Conservation (phyloP, 192 early-diverging fungal genomes). For the Backusella sp. region DNA sequence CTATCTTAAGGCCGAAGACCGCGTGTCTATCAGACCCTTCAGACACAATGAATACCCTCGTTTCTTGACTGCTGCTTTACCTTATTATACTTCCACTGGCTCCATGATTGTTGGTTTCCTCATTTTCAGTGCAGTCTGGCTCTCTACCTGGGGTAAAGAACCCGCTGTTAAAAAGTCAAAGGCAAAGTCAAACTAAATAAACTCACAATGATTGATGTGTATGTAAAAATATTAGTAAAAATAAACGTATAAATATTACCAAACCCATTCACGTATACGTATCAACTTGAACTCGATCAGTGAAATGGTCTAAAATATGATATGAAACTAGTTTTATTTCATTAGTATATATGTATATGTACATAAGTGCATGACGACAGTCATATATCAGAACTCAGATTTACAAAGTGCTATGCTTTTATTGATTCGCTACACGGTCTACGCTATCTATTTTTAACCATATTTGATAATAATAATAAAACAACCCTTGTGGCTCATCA, state of each 20-base stretch:
- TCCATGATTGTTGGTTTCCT: constrained; percentile 87
- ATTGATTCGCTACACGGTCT: no score
- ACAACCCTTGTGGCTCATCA: no score
- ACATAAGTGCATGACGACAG: no score
- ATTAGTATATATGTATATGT: no score
- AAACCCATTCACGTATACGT: no score
- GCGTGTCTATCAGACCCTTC: constrained; percentile 86
- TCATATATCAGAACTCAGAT: no score
- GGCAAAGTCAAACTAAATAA: constrained; percentile 3
- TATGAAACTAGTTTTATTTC: no score
- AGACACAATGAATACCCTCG: constrained; percentile 96
- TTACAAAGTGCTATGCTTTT: no score
- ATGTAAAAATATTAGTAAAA: not conserved
- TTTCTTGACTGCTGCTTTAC: constrained; percentile 88
- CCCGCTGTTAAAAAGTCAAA: not conserved
- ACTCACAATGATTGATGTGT: not conserved
- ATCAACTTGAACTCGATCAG: not conserved
- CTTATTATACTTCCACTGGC: constrained; percentile 87
- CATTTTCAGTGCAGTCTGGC: constrained; percentile 76
- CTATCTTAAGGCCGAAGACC: constrained; percentile 70
- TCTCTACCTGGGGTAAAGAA: constrained; percentile 52
- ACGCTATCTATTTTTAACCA: no score
- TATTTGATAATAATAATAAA: no score
- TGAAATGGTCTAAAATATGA: not conserved
- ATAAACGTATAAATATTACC: not conserved